Conservation (phyloP, 1,139 yeast genomes). For the Yamadazyma diddensiae region DNA sequence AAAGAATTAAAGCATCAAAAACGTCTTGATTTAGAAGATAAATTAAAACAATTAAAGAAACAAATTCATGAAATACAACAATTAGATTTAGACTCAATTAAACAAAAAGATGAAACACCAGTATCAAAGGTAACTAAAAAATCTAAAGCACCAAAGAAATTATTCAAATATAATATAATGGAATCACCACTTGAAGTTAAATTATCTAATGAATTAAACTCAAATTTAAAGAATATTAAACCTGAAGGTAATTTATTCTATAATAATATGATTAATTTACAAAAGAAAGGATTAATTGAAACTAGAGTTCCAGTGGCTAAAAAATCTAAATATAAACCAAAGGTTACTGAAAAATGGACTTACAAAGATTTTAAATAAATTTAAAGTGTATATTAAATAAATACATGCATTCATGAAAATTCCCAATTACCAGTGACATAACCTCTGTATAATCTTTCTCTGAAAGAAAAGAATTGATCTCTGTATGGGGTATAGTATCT, state of each 20-base stretch:
- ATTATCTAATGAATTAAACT: conserved; percentile 83
- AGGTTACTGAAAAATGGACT: conserved; percentile 87
- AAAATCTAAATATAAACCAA: conserved; percentile 65
- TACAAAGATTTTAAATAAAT: conserved; percentile 77
- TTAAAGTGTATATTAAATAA: conserved; percentile 3
- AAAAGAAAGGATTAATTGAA: conserved; percentile 83
- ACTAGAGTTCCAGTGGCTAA: conserved; percentile 71
- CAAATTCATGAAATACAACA: conserved; percentile 59
- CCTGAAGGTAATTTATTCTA: conserved; percentile 89
- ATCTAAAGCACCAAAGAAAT: conserved; percentile 27
- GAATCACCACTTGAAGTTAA: conserved; percentile 79
- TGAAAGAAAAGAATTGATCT: conserved; percentile 46
- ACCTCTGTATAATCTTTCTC: conserved; percentile 51
- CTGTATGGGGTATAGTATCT: conserved; percentile 50
- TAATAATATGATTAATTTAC: conserved; percentile 79
- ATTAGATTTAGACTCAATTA: conserved; percentile 45
- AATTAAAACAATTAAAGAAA: conserved; percentile 55
- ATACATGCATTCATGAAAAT: conserved; percentile 26
- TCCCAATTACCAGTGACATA: conserved; percentile 50
- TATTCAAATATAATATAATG: conserved; percentile 55
- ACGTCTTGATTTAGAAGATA: conserved; percentile 50
- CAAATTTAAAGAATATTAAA: conserved; percentile 75
- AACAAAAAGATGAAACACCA: conserved; percentile 4
- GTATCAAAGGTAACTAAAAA: conserved; percentile 22
- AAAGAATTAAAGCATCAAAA: conserved; percentile 65